Conservation (phyloP, 257 asterid genomes). For the Lycium ferocissimum region DNA sequence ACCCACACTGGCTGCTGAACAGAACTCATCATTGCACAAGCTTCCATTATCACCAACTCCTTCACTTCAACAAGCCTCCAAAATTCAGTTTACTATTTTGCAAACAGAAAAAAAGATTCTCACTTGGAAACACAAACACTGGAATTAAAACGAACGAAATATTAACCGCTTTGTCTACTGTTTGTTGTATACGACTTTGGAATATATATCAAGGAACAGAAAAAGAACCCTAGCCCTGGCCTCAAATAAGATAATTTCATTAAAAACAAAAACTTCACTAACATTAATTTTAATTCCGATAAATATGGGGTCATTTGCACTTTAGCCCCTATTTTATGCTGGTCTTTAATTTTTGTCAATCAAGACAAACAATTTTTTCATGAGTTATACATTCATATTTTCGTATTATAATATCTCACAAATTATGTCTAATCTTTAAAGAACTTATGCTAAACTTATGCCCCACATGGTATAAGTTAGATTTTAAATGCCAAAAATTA, state of each 20-base stretch:
- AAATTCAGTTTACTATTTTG: not conserved
- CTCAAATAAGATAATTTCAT: not conserved
- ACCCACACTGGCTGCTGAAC: conserved; percentile 60
- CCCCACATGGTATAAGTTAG: too few relatives aligned
- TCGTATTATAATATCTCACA: too few relatives aligned
- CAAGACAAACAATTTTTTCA: too few relatives aligned
- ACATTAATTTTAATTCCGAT: too few relatives aligned
- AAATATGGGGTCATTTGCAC: too few relatives aligned
- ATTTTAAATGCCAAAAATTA: too few relatives aligned
- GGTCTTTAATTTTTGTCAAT: too few relatives aligned
- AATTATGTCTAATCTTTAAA: too few relatives aligned
- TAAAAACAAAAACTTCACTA: too few relatives aligned
- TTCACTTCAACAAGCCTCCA: not conserved
- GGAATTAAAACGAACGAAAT: not conserved
- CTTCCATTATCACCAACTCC: conserved; percentile 47
- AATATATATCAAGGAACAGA: not conserved
- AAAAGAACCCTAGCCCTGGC: conserved; percentile 23
- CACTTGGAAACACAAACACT: not conserved
- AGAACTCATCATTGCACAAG: conserved; percentile 57
- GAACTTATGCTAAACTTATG: too few relatives aligned
- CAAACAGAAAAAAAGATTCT: not conserved
- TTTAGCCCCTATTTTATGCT: too few relatives aligned
- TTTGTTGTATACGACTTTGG: not conserved
- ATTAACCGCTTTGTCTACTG: not conserved
- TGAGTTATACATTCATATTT: too few relatives aligned